Conservation (phyloP, 1,284 basidiomycete species). For the Ganoderma lucidum region DNA sequence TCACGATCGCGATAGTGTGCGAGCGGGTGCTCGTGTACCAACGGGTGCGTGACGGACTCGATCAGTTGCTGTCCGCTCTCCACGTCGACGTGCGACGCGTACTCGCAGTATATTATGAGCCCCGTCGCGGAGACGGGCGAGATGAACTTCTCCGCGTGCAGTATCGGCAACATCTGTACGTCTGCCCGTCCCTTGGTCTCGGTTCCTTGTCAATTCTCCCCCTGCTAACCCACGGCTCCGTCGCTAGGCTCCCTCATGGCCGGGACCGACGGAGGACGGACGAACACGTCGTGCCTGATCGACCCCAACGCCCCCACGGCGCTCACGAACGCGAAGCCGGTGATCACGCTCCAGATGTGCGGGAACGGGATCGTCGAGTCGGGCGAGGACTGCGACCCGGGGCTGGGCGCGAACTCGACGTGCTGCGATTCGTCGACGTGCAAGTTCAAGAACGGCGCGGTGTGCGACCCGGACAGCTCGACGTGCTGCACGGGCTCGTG, state of each 20-base stretch:
- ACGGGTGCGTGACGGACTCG: constrained; percentile 33
- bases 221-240: background rate
- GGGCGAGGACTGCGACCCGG: constrained; percentile 92
- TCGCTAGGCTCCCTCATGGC: constrained; percentile 66
- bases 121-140: constrained; percentile 76
- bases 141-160: constrained; percentile 80
- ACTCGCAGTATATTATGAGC: constrained; percentile 82
- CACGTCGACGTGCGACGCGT: constrained; percentile 68
- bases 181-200: constrained; percentile 20
- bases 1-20: constrained; percentile 58
- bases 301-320: constrained; percentile 55
- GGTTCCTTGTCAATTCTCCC: background rate
- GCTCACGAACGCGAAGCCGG: constrained; percentile 53
- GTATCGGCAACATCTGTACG: constrained; percentile 88
- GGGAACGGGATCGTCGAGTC: constrained; percentile 82
- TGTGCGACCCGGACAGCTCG: constrained; percentile 84
- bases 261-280: constrained; percentile 46
- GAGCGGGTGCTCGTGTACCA: constrained; percentile 63
- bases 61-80: constrained; percentile 78
- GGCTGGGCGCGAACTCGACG: constrained; percentile 62
- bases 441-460: constrained; percentile 75
- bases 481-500: constrained; percentile 82
- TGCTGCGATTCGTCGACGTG: constrained; percentile 87
- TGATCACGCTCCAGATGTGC: constrained; percentile 76
- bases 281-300: constrained; percentile 70